These are phyloP conservation scores for Nicotiana tomentosiformis DNA, from an alignment of 257 asterid genomes.

Conservation along the genomic window DNA sequence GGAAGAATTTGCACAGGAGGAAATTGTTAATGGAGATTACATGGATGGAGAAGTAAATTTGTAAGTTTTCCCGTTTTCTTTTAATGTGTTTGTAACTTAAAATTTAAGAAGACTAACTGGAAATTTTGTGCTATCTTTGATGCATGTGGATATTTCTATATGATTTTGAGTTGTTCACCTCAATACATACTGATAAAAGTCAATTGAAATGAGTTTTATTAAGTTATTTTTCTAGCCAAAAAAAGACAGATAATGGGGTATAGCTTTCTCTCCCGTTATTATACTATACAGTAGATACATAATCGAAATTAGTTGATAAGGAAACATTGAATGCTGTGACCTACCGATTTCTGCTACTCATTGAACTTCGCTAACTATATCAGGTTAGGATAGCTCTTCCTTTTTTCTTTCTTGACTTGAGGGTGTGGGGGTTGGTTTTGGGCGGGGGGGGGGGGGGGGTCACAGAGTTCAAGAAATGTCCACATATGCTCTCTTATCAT, in stretches of 20 bases:
- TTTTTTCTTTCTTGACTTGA: background rate
- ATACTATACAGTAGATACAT: background rate
- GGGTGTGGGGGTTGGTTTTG: background rate
- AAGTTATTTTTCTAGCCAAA: background rate
- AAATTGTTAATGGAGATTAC: slow-evolving; percentile 33
- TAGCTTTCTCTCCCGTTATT: background rate
- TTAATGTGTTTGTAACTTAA: background rate
- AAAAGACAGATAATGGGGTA: background rate
- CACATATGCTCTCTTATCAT: background rate
- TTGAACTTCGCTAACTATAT: background rate
- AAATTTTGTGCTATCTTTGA: background rate
- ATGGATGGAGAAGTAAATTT: slow-evolving; percentile 43
- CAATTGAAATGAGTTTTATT: background rate
- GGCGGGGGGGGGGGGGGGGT: background rate
- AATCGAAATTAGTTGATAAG: background rate
- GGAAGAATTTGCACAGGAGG: slow-evolving; percentile 81
- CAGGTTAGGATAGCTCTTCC: background rate
- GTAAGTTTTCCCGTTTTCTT: slow-evolving; percentile 30
- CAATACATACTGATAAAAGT: background rate
- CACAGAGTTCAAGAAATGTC: background rate
- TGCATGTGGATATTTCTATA: background rate
- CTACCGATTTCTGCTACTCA: background rate
- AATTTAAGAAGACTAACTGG: background rate
- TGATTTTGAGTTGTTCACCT: background rate
- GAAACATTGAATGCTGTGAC: background rate